Base-by-base conservation (phyloP, 2,329 filamentous ascomycete species). In the Gliomastix tumulicola region DNA sequence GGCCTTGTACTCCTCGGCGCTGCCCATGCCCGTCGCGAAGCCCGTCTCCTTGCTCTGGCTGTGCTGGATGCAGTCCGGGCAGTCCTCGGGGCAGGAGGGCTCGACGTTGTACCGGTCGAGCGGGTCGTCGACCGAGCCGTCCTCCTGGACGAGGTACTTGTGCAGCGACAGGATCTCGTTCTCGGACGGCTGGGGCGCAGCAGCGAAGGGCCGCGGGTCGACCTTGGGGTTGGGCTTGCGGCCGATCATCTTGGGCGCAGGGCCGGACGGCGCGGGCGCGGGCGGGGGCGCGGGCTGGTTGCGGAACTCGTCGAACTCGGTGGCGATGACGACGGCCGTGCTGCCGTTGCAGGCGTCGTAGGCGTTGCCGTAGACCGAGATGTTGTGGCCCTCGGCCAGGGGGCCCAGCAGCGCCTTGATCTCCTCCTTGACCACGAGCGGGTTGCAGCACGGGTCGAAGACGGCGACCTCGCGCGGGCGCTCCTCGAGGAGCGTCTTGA, bases 401-500 rank as follows among this genome's bases (percentile, higher is more conserved):
- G 53, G 49, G 25, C 55, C 59, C 9, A 74, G 55, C 12, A 71
- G 55, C 33, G 49, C 47, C 43, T 63, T 60, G 39, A 76, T 71
- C 58, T 76, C 71, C 22, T 63, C 59, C 50, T 63, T 62, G 43
- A 74, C 59, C 21, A 71, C 65, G 5, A 63, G 54, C 4, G 69
- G 65, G 49, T 72, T 69, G 50, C 71, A 76, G 56, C 67, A 73
- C 2, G 82, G 80, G 54, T 88, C 83, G 51, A 78, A 87, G 39
- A 87, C 74, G 33, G 76, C 71, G 35, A 87, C 71, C 51, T 82
- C 75, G 5, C 63, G 64, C 0, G 79, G 76, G 20, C 69, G 67
- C 52, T 88, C 82, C 42, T 79, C 72, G 9, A 83, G 63, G 16
- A 88, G 63, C 11, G 69, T 70, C 44, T 73, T 74, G 56, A 87